Evolutionary conservation across 257 asterid species (phyloP).

Genomic region (Solanum pennellii): DNA sequence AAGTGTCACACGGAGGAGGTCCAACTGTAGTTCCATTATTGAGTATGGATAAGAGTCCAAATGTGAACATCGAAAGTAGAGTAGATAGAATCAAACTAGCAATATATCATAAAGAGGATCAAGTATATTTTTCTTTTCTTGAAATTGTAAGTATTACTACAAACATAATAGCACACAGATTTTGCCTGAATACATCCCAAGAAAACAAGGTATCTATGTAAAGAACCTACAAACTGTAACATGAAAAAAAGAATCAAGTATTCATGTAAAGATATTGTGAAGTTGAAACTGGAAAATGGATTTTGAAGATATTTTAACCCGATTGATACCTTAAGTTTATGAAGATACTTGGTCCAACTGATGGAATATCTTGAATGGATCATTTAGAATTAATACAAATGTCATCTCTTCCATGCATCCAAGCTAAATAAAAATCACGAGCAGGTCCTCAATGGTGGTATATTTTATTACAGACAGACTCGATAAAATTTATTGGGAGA

Average conservation of each 20-base stretch:
- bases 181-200: conserved; percentile 71
- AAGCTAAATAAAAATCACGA: neutral
- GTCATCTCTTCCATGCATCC: neutral
- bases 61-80: neutral
- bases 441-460: neutral
- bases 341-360: neutral
- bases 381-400: neutral
- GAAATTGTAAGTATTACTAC: neutral
- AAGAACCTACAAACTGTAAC: conserved; percentile 85
- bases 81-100: neutral
- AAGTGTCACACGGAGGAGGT: neutral
- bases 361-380: neutral
- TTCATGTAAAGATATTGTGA: neutral
- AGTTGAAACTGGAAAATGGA: neutral
- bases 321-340: neutral
- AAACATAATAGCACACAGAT: conserved; percentile 42
- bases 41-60: neutral
- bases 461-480: neutral
- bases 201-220: conserved; percentile 86
- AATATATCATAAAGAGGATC: neutral
- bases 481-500: neutral
- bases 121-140: neutral
- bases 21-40: neutral
- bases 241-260: conserved; percentile 5
- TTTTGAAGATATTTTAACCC: neutral